Base-by-base conservation (phyloP, 306 rosid species). In the Castanospermum australe region DNA sequence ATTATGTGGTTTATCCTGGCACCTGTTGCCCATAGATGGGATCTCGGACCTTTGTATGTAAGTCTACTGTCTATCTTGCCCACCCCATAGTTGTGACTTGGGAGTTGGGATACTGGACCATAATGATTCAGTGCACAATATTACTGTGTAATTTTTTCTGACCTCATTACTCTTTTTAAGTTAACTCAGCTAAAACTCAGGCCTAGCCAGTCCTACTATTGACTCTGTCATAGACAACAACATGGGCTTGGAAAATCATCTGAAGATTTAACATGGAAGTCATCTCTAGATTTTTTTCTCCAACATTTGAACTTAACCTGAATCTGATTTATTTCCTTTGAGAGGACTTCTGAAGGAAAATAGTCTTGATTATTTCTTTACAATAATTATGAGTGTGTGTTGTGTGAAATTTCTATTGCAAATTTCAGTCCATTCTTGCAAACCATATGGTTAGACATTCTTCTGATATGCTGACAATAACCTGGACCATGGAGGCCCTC, bases 41-140 rank as follows among this genome's bases (percentile, higher is more conserved):
- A 89, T 71, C 89, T 95, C 32, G 98, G 99, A 77, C 99, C 97
- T 76, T 79, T 95, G 85, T 95, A 86, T 81, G 98, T 95, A 90
- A 78, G 98, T 81, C 44, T 48, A 17, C 44, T 71, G 73, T 22
- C 47, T 71, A 45, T 35, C 41, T 60, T 74, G 17, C 63, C 6
- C 10, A 10, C 32, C 36, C 36, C 33, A 5, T 60, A 54, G 75
- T 80, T 83, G 39, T 42, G 50, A 65, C 41, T 57, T 83, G 39
- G 50, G 50, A 65, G 33, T 57, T 25, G 38, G 63, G 41, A 45
- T 41, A 36, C 57, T 81, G 59, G 51, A 20, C 20, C 55, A 61
- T 61, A 2, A 62, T 50, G 10, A 73, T 78, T 61, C 62, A 45
- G 12, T 66, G 67, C 47, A 62, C 24, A 32, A 38, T 69, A 51